Evolutionary conservation across 2,329 filamentous ascomycete genomes (phyloP).

Genomic region (Harringtonia lauricola): DNA sequence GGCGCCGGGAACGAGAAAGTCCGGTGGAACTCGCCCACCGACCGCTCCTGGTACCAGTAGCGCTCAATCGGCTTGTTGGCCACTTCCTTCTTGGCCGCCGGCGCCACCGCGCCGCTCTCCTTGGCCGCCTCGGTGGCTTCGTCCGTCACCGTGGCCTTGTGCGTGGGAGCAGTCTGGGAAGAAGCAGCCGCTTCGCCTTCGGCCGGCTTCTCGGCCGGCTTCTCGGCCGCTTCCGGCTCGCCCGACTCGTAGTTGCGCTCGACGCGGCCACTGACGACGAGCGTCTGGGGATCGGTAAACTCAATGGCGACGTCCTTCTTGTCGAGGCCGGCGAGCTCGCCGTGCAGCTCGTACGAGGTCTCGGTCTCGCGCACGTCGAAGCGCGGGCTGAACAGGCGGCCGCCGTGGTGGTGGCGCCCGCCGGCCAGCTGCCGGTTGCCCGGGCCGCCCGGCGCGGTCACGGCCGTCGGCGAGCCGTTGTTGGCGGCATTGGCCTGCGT

Average conservation of each 20-base stretch:
- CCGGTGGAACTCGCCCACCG: slow-evolving; percentile 55
- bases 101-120: slow-evolving; percentile 16
- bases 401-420: background rate
- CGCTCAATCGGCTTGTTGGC: slow-evolving; percentile 13
- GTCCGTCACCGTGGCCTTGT: slow-evolving; percentile 57
- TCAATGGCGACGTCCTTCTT: slow-evolving; percentile 68
- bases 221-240: background rate
- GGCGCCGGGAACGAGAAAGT: slow-evolving; percentile 56
- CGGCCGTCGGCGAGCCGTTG: no score
- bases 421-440: slow-evolving; percentile 24
- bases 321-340: slow-evolving; percentile 65
- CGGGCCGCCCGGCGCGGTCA: no score
- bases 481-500: slow-evolving; percentile 5
- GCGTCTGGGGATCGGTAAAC: slow-evolving; percentile 65
- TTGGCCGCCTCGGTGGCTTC: slow-evolving; percentile 26
- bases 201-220: slow-evolving; percentile 12
- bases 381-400: slow-evolving; percentile 53
- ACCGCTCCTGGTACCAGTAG: slow-evolving; percentile 63
- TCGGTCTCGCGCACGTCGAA: slow-evolving; percentile 68
- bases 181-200: no score
- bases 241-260: slow-evolving; percentile 44
- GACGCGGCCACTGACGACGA: slow-evolving; percentile 58
- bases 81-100: slow-evolving; percentile 11
- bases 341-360: slow-evolving; percentile 62
- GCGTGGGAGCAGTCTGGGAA: no score